phyloP scores from a whole-genome alignment of 202 grass and related monocot genomes.

The Hordeum pubiflorum region DNA sequence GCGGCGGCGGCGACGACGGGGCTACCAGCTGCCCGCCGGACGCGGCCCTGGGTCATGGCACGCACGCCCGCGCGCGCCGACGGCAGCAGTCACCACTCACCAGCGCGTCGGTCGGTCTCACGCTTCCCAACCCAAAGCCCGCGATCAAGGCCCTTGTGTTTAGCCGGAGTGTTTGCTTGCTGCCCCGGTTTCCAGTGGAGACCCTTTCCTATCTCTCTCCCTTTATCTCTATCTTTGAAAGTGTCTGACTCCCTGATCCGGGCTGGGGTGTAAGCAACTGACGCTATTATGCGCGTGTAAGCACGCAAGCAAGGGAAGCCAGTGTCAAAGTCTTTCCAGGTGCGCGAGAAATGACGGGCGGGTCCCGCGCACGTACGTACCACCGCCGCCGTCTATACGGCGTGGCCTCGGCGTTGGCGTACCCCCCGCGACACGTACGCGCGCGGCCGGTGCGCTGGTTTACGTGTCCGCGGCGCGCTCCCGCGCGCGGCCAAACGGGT shows the following conservation, averaged over 20 bases:
- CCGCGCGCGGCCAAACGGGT: background rate
- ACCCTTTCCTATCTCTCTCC: background rate
- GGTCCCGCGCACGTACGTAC: background rate
- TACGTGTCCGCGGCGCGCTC: background rate
- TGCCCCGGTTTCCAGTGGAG: background rate
- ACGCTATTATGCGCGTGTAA: background rate
- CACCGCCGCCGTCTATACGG: background rate
- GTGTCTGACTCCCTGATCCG: background rate
- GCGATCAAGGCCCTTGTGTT: background rate
- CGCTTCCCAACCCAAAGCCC: background rate
- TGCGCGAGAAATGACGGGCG: conserved; percentile 11
- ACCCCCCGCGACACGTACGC: background rate
- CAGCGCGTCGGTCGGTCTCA: background rate
- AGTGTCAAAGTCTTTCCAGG: conserved; percentile 27
- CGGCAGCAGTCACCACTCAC: background rate
- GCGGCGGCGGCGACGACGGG: background rate
- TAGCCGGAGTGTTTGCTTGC: background rate
- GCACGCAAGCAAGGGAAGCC: background rate
- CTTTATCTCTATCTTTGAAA: conserved; percentile 2
- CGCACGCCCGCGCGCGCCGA: background rate
- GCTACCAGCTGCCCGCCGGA: background rate
- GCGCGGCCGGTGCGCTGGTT: background rate
- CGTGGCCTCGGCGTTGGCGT: too few species aligned
- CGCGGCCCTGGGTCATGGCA: conserved; percentile 34
- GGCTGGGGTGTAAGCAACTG: background rate